A percentile compares a stretch with the other conserved stretches of the same genome.
Conservation (phyloP, 345 rosid species). For the Arabis hirsuta region DNA sequence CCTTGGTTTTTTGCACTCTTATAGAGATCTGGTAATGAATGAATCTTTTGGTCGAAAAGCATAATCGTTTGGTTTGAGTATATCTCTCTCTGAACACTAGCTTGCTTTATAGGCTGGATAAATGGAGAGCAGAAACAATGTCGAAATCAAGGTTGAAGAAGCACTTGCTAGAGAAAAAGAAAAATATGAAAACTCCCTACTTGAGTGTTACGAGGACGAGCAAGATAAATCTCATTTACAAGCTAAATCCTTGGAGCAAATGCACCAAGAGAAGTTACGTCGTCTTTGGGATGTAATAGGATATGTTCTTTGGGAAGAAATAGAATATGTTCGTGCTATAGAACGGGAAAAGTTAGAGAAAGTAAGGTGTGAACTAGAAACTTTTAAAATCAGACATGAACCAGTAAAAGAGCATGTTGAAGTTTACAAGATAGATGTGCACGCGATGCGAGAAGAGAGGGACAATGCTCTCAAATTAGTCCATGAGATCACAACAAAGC, state of each 20-base stretch:
- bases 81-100: not conserved
- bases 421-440: too few relatives aligned
- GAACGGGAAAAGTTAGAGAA: slow-evolving; percentile 26
- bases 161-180: slow-evolving; percentile 18
- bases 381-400: not conserved
- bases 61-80: too few relatives aligned
- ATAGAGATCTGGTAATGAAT: too few relatives aligned
- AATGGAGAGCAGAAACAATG: slow-evolving; percentile 39
- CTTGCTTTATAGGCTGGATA: slow-evolving; percentile 37
- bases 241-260: slow-evolving; percentile 18
- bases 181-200: slow-evolving; percentile 28
- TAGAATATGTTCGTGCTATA: not conserved
- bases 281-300: too few relatives aligned
- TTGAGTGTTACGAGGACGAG: slow-evolving; percentile 23
- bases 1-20: too few relatives aligned
- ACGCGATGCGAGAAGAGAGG: too few relatives aligned
- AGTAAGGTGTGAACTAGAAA: slow-evolving; percentile 30
- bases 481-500: too few relatives aligned
- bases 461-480: too few relatives aligned
- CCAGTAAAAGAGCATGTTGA: too few relatives aligned
- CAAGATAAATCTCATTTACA: not conserved
- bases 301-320: not conserved
- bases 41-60: too few relatives aligned
- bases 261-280: not conserved
- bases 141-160: slow-evolving; percentile 34